phyloP scores from a whole-genome alignment of 495 filamentous ascomycete genomes.

The Penicillium cinerascens region DNA sequence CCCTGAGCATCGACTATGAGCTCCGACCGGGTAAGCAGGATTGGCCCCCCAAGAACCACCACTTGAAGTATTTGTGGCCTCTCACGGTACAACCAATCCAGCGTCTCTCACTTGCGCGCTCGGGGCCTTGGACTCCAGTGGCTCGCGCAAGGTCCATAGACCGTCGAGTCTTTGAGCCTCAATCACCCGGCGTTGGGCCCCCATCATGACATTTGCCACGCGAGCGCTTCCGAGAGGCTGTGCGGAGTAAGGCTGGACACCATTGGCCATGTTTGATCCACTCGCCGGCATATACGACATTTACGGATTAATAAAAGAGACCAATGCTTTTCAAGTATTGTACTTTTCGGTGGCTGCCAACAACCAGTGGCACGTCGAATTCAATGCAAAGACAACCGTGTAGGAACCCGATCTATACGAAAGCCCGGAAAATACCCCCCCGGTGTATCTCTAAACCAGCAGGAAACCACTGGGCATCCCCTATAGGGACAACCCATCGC shows the following conservation, averaged over 20 bases:
- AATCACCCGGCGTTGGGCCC: background rate
- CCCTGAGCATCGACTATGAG: background rate
- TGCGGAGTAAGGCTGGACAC: too few species aligned
- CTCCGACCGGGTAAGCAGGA: background rate
- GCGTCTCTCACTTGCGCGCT: background rate
- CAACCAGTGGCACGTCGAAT: background rate
- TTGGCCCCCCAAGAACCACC: background rate
- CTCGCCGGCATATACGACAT: too few species aligned
- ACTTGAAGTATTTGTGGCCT: background rate
- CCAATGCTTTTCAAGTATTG: background rate
- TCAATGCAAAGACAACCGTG: background rate
- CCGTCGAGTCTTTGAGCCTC: background rate
- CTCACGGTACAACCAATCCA: background rate
- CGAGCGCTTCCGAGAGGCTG: background rate
- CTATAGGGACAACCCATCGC: background rate
- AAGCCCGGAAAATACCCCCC: background rate
- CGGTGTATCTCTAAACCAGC: slow-evolving; percentile 5
- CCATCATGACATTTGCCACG: background rate
- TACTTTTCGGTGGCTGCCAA: background rate
- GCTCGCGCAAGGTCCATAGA: background rate
- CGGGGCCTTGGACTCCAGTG: background rate
- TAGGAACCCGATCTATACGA: background rate
- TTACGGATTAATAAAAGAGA: too few species aligned
- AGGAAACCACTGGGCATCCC: background rate
- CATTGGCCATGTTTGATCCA: background rate